Conservation (phyloP, 1,284 basidiomycete genomes). For the Naganishia sp. region DNA sequence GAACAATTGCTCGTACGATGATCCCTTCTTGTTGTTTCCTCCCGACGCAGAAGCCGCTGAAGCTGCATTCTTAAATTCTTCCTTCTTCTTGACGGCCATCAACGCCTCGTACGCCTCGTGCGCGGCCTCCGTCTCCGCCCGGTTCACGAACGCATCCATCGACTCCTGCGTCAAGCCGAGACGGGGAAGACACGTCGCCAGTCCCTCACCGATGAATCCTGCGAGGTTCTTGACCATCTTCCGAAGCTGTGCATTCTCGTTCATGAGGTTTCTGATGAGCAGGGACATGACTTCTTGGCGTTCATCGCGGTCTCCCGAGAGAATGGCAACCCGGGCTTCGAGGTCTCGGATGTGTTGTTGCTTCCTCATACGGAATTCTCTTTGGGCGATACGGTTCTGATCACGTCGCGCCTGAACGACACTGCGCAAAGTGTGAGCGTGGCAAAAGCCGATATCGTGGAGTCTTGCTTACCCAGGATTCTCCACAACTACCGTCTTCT, state of each 20-base stretch:
- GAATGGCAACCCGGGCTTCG: conserved; percentile 83
- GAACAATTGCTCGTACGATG: conserved; percentile 27
- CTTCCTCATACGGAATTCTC: conserved; percentile 85
- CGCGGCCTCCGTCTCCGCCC: conserved; percentile 84
- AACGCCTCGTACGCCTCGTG: conserved; percentile 75
- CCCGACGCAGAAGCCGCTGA: background rate
- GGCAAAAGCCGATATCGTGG: background rate
- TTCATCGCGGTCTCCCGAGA: conserved; percentile 85
- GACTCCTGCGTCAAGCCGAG: conserved; percentile 71
- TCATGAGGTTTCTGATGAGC: conserved; percentile 81
- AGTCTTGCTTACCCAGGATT: conserved; percentile 9
- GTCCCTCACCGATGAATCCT: conserved; percentile 78
- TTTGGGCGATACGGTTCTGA: conserved; percentile 88
- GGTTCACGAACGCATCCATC: conserved; percentile 76
- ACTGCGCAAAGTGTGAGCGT: background rate
- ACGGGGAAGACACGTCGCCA: conserved; percentile 67
- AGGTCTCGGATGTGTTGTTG: conserved; percentile 84
- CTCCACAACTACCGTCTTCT: conserved; percentile 22
- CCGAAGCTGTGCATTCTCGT: conserved; percentile 81
- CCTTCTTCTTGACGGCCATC: conserved; percentile 48
- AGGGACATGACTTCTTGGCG: conserved; percentile 76
- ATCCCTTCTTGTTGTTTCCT: conserved; percentile 11
- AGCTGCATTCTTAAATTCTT: background rate
- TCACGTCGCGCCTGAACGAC: conserved; percentile 30
- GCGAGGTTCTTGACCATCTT: conserved; percentile 72